Evolutionary conservation across 1,139 yeast genomes (phyloP).

Genomic region (Kurtzmaniella quercitrusa): DNA sequence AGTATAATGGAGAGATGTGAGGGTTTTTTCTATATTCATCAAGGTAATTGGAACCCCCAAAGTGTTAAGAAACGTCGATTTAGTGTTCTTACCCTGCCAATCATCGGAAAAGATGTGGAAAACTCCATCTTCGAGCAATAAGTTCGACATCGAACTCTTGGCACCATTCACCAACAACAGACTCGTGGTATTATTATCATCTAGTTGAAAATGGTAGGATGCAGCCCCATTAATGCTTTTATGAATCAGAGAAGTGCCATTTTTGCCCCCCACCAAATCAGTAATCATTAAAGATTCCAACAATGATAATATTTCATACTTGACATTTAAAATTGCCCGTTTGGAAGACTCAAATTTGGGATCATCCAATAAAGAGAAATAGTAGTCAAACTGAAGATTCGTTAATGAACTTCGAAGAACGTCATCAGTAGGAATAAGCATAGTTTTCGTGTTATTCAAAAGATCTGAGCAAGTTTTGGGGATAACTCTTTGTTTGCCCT

Average conservation of each 20-base stretch:
- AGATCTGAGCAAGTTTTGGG: constrained; percentile 28
- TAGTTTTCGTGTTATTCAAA: constrained; percentile 22
- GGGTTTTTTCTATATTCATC: constrained; percentile 68
- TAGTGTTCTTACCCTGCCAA: constrained; percentile 11
- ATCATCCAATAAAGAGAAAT: constrained; percentile 23
- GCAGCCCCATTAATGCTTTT: constrained; percentile 9
- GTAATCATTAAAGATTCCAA: constrained; percentile 24
- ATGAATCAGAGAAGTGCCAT: constrained; percentile 19
- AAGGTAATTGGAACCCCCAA: constrained; percentile 24
- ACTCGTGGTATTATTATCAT: not conserved
- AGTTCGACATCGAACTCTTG: constrained; percentile 22
- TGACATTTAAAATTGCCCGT: constrained; percentile 30
- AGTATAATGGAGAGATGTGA: constrained; percentile 66
- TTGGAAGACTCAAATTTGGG: constrained; percentile 21
- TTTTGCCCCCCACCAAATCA: constrained; percentile 28
- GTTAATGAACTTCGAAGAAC: constrained; percentile 23
- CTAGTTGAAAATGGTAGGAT: not conserved
- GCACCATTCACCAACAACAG: not conserved
- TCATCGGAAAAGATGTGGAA: constrained; percentile 48
- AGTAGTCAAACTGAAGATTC: constrained; percentile 25
- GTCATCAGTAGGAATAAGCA: constrained; percentile 34
- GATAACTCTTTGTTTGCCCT: constrained; percentile 9
- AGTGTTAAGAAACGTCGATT: constrained; percentile 26
- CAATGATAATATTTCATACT: constrained; percentile 23
- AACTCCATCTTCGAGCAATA: constrained; percentile 55